Evolutionary conservation across 2,329 filamentous ascomycete genomes (phyloP).

Genomic region (Sporothrix globosa): DNA sequence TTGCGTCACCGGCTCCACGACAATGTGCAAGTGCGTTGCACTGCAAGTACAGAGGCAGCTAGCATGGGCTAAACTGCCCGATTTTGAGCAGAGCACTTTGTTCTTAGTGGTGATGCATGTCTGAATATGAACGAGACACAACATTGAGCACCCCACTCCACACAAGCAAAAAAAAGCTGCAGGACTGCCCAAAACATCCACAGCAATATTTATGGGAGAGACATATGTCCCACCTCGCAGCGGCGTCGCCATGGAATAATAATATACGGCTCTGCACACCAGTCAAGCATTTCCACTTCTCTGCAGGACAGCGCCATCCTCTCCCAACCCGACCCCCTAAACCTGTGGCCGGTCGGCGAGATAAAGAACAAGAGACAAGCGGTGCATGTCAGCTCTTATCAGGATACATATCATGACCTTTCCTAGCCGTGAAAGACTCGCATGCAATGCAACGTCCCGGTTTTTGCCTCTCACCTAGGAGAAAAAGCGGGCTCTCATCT

Average conservation of each 20-base stretch:
- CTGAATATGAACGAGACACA: constrained; percentile 22
- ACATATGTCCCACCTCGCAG: neutral
- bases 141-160: neutral
- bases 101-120: constrained; percentile 16
- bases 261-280: neutral
- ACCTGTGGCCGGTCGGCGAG: too few relatives aligned
- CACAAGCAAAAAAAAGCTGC: neutral
- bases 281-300: constrained; percentile 3
- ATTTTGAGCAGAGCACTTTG: neutral
- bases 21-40: neutral
- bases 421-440: neutral
- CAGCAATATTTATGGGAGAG: neutral
- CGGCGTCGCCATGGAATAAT: neutral
- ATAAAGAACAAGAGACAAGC: neutral
- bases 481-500: too few relatives aligned
- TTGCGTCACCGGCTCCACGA: constrained; percentile 8
- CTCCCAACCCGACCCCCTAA: neutral
- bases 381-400: neutral
- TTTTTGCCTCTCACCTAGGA: too few relatives aligned
- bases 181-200: neutral
- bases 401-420: neutral
- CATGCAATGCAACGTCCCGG: too few relatives aligned
- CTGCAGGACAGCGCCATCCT: constrained; percentile 9
- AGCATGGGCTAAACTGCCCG: neutral
- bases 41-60: neutral